These are phyloP conservation scores for Chlorophyllum brunneum DNA, from an alignment of 768 basidiomycete genomes.

Conservation along the genomic window DNA sequence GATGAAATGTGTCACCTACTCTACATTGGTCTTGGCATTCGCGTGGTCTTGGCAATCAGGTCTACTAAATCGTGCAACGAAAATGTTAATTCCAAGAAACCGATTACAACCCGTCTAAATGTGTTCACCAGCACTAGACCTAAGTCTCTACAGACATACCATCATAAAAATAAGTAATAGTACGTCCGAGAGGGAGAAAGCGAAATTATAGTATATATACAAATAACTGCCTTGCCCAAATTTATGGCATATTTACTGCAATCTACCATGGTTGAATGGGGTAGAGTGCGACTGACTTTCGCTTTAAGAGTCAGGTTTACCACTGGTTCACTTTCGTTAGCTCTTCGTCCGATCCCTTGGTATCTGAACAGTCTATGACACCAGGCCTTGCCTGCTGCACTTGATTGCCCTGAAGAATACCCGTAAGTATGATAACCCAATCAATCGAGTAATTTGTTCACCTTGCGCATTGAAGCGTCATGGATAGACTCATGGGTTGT, in stretches of 20 bases:
- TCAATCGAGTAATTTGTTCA: neutral
- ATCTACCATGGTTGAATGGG: no score
- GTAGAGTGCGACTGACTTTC: no score
- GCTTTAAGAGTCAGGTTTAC: neutral
- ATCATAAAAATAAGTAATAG: neutral
- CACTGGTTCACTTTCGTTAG: neutral
- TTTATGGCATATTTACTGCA: no score
- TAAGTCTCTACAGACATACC: neutral
- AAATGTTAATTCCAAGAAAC: neutral
- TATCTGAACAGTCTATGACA: neutral
- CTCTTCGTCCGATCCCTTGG: neutral
- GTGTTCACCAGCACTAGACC: neutral
- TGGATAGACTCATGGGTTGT: conserved; percentile 22
- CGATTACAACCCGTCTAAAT: neutral
- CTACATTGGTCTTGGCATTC: no score
- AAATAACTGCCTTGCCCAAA: neutral
- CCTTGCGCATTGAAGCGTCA: conserved; percentile 5
- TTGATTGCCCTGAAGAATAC: neutral
- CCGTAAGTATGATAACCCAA: no score
- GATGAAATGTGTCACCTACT: no score
- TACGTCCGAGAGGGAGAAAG: neutral
- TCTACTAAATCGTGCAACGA: no score
- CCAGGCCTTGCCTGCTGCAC: neutral
- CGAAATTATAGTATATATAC: neutral
- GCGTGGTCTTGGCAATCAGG: no score